A percentile compares a stretch with the other conserved stretches of the same genome.
Conservation (phyloP, 805 yeast genomes). For the Wickerhamomyces queroliae region DNA sequence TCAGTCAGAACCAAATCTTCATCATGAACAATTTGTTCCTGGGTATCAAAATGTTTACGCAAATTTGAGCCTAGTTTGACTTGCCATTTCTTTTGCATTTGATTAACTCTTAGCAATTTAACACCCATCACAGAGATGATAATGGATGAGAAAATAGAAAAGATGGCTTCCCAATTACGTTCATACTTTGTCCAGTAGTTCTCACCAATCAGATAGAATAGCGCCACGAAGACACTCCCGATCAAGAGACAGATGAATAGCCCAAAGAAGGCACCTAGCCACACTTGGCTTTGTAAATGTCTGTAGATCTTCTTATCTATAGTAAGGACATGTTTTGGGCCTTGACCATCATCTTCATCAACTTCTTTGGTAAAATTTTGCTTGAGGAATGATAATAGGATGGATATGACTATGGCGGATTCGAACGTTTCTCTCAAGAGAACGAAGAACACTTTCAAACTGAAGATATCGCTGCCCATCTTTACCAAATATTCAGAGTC, state of each 20-base stretch:
- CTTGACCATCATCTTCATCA: not conserved
- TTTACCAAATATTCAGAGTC: not conserved
- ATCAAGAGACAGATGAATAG: conserved; percentile 61
- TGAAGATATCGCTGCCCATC: conserved; percentile 26
- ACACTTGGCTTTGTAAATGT: conserved; percentile 59
- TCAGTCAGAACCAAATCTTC: conserved; percentile 8
- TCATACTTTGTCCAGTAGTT: conserved; percentile 87
- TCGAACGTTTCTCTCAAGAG: conserved; percentile 92
- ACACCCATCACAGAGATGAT: conserved; percentile 86
- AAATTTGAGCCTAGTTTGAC: conserved; percentile 66
- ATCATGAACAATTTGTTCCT: conserved; percentile 13
- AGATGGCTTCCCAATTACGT: conserved; percentile 84
- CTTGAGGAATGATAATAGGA: conserved; percentile 82
- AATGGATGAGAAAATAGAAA: conserved; percentile 70
- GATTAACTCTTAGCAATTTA: conserved; percentile 73
- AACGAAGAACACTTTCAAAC: conserved; percentile 66
- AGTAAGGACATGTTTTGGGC: conserved; percentile 10
- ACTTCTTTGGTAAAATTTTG: conserved; percentile 59
- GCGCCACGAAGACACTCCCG: conserved; percentile 64
- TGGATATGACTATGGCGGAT: conserved; percentile 89
- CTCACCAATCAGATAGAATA: conserved; percentile 76
- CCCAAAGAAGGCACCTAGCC: conserved; percentile 80
- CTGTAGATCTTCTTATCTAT: conserved; percentile 31
- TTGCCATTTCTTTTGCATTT: conserved; percentile 80
- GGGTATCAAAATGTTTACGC: conserved; percentile 17